Conservation (phyloP, 2,329 filamentous ascomycete genomes). For the Penicillium sp. region DNA sequence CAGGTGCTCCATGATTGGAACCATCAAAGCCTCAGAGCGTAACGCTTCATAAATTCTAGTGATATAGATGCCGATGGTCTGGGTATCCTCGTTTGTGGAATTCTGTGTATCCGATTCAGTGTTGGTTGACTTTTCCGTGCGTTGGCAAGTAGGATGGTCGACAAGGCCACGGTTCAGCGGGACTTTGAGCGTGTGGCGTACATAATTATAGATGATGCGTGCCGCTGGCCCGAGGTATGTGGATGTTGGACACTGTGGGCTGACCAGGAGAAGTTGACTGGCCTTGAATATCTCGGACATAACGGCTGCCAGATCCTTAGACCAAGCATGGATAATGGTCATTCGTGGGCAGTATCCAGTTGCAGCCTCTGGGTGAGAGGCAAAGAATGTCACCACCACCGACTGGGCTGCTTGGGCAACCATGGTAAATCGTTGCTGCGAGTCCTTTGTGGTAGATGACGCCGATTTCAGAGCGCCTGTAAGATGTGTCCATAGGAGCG, state of each 20-base stretch:
- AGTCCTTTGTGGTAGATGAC: not conserved
- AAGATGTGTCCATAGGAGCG: not conserved
- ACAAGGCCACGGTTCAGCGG: not conserved
- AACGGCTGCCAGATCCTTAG: not conserved
- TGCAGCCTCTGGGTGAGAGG: not conserved
- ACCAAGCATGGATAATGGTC: not conserved
- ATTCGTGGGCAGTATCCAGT: not conserved
- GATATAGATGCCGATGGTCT: not conserved
- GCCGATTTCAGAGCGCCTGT: not conserved
- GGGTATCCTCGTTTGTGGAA: not conserved
- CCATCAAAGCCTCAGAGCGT: not conserved
- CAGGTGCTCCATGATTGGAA: not conserved
- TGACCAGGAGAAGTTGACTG: not conserved
- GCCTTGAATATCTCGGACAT: not conserved
- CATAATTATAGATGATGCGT: not conserved
- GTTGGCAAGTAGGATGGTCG: not conserved
- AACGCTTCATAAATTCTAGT: not conserved
- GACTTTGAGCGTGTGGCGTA: not conserved
- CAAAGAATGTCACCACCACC: not conserved
- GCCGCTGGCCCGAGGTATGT: not conserved
- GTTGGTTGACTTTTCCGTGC: not conserved
- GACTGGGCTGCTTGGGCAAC: not conserved
- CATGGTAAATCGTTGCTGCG: not conserved
- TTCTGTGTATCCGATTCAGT: not conserved
- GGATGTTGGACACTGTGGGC: not conserved